These are phyloP conservation scores for Solanum pinnatisectum DNA, from an alignment of 257 asterid species.

Conservation along the genomic window DNA sequence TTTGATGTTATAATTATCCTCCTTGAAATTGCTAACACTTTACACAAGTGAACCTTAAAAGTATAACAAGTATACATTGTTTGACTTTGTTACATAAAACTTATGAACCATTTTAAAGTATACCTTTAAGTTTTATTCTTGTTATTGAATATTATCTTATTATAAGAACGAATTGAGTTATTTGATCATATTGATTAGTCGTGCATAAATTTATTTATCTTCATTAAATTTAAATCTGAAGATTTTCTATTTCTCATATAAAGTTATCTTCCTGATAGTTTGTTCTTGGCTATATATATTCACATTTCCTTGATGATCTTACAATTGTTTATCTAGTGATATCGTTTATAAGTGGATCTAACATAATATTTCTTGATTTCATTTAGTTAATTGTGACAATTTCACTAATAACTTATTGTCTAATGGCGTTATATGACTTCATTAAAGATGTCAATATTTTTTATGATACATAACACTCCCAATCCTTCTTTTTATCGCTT, in stretches of 20 bases:
- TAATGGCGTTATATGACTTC: not conserved
- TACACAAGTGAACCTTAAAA: not conserved
- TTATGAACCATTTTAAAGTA: not conserved
- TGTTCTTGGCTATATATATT: not conserved
- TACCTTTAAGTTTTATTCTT: not conserved
- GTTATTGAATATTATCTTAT: not conserved
- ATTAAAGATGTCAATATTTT: not conserved
- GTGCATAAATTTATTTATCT: not conserved
- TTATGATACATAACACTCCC: not conserved
- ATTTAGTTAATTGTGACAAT: not conserved
- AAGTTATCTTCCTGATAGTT: not conserved
- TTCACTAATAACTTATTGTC: not conserved
- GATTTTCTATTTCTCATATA: not conserved
- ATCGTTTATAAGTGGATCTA: not conserved
- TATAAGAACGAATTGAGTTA: not conserved
- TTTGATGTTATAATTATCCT: not conserved
- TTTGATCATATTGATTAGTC: not conserved
- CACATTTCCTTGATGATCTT: not conserved
- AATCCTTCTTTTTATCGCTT: not conserved
- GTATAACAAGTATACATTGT: not conserved
- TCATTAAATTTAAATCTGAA: not conserved
- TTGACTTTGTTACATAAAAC: not conserved
- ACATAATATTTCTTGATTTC: not conserved
- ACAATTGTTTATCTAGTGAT: no score
- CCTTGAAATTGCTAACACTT: not conserved